Conservation (phyloP, 768 basidiomycete species). For the Tricholoma sp. region DNA sequence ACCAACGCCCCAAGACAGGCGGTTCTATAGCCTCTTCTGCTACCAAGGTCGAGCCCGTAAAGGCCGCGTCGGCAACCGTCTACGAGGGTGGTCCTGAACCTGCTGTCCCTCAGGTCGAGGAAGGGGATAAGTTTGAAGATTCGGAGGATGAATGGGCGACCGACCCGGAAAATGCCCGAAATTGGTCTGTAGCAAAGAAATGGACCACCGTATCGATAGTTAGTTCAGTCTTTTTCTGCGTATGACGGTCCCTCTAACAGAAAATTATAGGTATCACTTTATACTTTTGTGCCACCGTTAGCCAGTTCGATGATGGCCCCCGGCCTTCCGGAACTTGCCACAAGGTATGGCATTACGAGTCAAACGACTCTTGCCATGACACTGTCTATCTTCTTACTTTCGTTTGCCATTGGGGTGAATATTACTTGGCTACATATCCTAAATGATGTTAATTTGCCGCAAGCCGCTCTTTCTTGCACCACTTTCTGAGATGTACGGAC, state of each 20-base stretch:
- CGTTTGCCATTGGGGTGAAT: slow-evolving; percentile 59
- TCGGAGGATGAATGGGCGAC: slow-evolving; percentile 54
- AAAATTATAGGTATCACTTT: slow-evolving; percentile 51
- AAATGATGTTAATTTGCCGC: background rate
- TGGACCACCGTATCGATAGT: slow-evolving; percentile 56
- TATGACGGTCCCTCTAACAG: background rate
- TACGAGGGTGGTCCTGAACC: slow-evolving; percentile 34
- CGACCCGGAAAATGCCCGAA: slow-evolving; percentile 59
- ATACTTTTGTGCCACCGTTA: slow-evolving; percentile 48
- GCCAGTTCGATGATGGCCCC: slow-evolving; percentile 68
- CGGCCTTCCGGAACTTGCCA: slow-evolving; percentile 52
- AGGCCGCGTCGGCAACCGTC: background rate
- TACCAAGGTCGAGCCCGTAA: slow-evolving; percentile 20
- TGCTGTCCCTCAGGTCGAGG: slow-evolving; percentile 36
- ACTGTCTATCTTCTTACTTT: slow-evolving; percentile 63
- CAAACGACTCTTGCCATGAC: slow-evolving; percentile 52
- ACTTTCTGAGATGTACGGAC: slow-evolving; percentile 69
- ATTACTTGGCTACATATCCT: too few relatives aligned
- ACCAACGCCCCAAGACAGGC: background rate
- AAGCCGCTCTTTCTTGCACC: slow-evolving; percentile 62
- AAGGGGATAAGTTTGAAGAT: slow-evolving; percentile 26
- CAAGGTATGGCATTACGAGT: slow-evolving; percentile 46
- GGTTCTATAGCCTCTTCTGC: slow-evolving; percentile 18
- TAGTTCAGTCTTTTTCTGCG: slow-evolving; percentile 34
- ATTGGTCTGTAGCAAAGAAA: slow-evolving; percentile 56